Evolutionary conservation across 1,284 basidiomycete genomes (phyloP).

Genomic region (Apiotrichum montevideense): DNA sequence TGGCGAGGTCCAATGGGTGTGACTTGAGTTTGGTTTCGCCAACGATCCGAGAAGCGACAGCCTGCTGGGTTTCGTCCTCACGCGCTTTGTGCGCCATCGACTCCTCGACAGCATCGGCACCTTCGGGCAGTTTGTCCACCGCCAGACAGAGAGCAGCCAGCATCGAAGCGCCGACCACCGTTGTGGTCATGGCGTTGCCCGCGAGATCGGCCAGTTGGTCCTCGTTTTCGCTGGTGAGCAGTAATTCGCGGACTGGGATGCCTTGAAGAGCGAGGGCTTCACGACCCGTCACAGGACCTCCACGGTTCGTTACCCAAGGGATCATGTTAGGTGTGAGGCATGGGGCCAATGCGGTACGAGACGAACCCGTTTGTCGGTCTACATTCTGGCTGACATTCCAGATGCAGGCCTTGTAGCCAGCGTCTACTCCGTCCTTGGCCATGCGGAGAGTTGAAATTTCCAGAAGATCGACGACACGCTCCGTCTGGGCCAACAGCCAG

Average conservation of each 20-base stretch:
- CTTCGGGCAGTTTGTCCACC: conserved; percentile 56
- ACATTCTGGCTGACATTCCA: conserved; percentile 99
- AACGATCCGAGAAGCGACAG: conserved; percentile 56
- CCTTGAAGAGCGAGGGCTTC: conserved; percentile 92
- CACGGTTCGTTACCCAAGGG: conserved; percentile 89
- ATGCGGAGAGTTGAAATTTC: conserved; percentile 81
- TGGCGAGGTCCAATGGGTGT: conserved; percentile 63
- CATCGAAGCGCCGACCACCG: conserved; percentile 87
- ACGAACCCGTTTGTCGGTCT: conserved; percentile 75
- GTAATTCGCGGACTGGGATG: conserved; percentile 80
- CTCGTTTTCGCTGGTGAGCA: conserved; percentile 85
- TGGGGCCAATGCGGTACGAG: conserved; percentile 74
- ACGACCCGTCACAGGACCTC: conserved; percentile 89
- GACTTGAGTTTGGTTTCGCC: conserved; percentile 62
- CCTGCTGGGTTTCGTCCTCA: conserved; percentile 45
- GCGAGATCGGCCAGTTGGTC: conserved; percentile 91
- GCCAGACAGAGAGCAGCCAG: conserved; percentile 70
- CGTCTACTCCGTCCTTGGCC: conserved; percentile 71
- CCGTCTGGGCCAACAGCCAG: conserved; percentile 84
- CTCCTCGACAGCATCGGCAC: conserved; percentile 57
- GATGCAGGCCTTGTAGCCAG: conserved; percentile 83
- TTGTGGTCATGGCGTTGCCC: conserved; percentile 95
- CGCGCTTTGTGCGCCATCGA: conserved; percentile 36
- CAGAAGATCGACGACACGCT: conserved; percentile 89
- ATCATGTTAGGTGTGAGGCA: conserved; percentile 96